These are phyloP conservation scores for Coniochaeta hoffmannii DNA, from an alignment of 2,329 filamentous ascomycete species.

Conservation along the genomic window DNA sequence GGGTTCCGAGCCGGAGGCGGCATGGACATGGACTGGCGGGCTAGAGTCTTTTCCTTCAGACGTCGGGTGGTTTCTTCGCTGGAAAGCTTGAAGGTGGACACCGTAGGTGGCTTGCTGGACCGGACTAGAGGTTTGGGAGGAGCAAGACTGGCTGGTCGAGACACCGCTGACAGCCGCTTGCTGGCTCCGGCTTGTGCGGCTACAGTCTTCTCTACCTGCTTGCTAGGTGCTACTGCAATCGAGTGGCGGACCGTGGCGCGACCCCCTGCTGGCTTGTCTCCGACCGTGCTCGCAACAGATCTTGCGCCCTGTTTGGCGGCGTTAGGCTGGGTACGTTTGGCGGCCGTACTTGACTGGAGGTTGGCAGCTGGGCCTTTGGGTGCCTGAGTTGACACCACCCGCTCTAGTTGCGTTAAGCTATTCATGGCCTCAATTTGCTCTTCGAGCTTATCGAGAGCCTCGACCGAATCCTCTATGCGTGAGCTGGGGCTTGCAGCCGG, in stretches of 20 bases:
- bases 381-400: conserved; percentile 21
- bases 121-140: conserved; percentile 39
- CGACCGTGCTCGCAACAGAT: not conserved
- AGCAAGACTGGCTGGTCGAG: conserved; percentile 32
- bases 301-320: conserved; percentile 9
- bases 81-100: conserved; percentile 53
- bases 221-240: not conserved
- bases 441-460: conserved; percentile 54
- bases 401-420: conserved; percentile 27
- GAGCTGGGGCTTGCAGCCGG: conserved; percentile 13
- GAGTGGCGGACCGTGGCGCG: conserved; percentile 32
- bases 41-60: conserved; percentile 51
- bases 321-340: conserved; percentile 1
- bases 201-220: conserved; percentile 15
- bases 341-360: not conserved
- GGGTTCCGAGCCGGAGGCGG: conserved; percentile 16
- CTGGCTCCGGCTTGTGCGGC: conserved; percentile 13
- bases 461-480: conserved; percentile 57
- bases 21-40: conserved; percentile 34
- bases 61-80: conserved; percentile 53
- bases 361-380: conserved; percentile 18
- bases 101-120: conserved; percentile 46
- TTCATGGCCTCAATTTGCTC: conserved; percentile 51
- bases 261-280: conserved; percentile 13
- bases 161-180: conserved; percentile 18